Evolutionary conservation across 2,329 filamentous ascomycete genomes (phyloP).

Genomic region (Acephala macrosclerotiorum): DNA sequence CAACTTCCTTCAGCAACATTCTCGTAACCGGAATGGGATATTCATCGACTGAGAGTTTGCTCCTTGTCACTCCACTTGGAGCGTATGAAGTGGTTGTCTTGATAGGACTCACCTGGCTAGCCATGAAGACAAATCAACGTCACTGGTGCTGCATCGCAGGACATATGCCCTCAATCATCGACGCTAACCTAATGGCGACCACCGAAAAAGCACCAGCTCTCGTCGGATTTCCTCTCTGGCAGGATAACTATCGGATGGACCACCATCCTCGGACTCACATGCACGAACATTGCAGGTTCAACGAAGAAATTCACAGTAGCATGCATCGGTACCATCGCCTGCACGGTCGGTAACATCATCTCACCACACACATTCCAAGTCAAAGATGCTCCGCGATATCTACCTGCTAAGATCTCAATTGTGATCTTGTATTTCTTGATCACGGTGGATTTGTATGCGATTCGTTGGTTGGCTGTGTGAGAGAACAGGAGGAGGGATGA

Average conservation of each 20-base stretch:
- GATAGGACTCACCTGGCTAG: constrained; percentile 37
- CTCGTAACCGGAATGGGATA: constrained; percentile 14
- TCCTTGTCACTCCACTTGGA: constrained; percentile 11
- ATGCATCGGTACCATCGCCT: constrained; percentile 55
- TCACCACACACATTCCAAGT: constrained; percentile 60
- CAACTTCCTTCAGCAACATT: constrained; percentile 8
- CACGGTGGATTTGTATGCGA: constrained; percentile 32
- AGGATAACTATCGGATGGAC: constrained; percentile 10
- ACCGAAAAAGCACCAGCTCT: constrained; percentile 11
- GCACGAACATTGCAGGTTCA: constrained; percentile 46
- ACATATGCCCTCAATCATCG: constrained; percentile 12
- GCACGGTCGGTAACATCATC: constrained; percentile 61
- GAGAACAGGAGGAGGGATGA: constrained; percentile 46
- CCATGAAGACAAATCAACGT: constrained; percentile 16
- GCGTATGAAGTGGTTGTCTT: constrained; percentile 14
- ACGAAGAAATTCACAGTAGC: constrained; percentile 57
- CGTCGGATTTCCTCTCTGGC: background rate
- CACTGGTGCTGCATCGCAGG: constrained; percentile 13
- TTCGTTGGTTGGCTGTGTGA: constrained; percentile 42
- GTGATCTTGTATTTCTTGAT: constrained; percentile 19
- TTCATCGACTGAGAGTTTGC: background rate
- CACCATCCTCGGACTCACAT: constrained; percentile 9
- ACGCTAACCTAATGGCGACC: constrained; percentile 12
- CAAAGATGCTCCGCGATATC: constrained; percentile 55
- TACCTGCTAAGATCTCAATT: constrained; percentile 12